Evolutionary conservation across 345 rosid species (phyloP), one percentile per base, ranked within the genome.

Genomic region (Moricandia arvensis): DNA sequence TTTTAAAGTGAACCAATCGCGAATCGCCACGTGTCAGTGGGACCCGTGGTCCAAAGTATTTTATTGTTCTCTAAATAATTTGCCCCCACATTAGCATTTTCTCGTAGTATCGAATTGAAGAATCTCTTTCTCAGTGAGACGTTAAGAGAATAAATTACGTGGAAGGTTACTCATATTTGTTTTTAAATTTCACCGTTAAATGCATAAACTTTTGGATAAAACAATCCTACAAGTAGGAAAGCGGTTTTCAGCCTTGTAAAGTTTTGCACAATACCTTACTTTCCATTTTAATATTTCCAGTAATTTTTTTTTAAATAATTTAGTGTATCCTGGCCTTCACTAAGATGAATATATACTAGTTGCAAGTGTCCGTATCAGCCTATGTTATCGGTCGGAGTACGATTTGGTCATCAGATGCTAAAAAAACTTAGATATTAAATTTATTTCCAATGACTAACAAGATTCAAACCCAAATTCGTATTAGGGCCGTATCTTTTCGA

Each of bases 41-140:
- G 75, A 2, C 81, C 79, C 21, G n/a, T n/a, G 87, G 75, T 4
- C 81, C 79, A 9, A 16, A 49, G 6, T 9, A 12, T 9, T 68
- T 34, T 21, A 17, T 59, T 66, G 8, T 9, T 66, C 43, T 45
- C 29, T 9, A 17, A 18, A 12, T 26, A 35, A 49, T 6, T 49
- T n/a, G 4, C 18, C 21, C 53, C 55, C 55, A 49, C 55, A 27
- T 11, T 54, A 63, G 62, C 29, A 31, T 69, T 76, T 53, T n/a
- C n/a, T n/a, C n/a, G n/a, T n/a, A n/a, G n/a, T n/a, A n/a, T n/a
- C 70, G 27, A 21, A 55, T 45, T 3, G 43, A 45, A 70, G 59
- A 57, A 70, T 70, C 49, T 5, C 7, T 11, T 57, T 34, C 29
- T 43, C 8, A 26, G 27, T 21, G 26, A 29, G 33, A 17, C 57